Percentiles rank a stretch among this genome's conserved stretches.
Conservation (phyloP, 1,139 yeast species). For the Nakaseomyces kungkrabaensis region DNA sequence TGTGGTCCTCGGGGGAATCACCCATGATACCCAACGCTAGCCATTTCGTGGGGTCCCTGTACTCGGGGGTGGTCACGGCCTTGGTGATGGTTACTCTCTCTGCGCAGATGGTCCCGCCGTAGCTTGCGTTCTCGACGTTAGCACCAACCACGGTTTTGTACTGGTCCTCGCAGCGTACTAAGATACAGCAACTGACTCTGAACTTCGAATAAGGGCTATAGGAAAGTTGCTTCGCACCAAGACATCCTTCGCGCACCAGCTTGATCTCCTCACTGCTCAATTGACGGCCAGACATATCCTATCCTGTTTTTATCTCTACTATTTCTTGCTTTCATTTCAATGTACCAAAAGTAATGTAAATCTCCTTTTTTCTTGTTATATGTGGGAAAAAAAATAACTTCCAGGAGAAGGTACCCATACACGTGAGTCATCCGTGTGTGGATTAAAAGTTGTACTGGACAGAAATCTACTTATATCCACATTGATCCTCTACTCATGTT, state of each 20-base stretch:
- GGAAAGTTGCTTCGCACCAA: conserved; percentile 42
- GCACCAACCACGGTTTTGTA: conserved; percentile 50
- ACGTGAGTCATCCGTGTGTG: background rate
- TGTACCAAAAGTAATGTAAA: no score
- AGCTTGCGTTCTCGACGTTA: conserved; percentile 87
- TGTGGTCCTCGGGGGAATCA: conserved; percentile 45
- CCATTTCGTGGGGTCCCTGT: conserved; percentile 13
- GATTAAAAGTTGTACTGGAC: no score
- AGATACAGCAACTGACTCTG: conserved; percentile 72
- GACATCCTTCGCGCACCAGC: conserved; percentile 1
- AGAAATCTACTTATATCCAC: no score
- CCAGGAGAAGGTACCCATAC: no score
- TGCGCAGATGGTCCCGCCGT: conserved; percentile 85
- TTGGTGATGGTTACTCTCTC: conserved; percentile 70
- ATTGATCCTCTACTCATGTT: no score
- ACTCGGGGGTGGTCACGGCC: conserved; percentile 36
- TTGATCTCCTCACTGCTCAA: background rate
- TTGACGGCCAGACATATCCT: no score
- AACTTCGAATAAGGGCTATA: conserved; percentile 82
- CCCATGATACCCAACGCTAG: conserved; percentile 47
- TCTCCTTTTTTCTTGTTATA: no score
- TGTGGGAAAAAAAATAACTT: no score
- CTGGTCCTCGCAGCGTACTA: conserved; percentile 40
- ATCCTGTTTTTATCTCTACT: no score
- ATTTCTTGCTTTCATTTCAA: no score